Evolutionary conservation across 2,329 filamentous ascomycete genomes (phyloP).

Genomic region (Colletotrichum godetiae): DNA sequence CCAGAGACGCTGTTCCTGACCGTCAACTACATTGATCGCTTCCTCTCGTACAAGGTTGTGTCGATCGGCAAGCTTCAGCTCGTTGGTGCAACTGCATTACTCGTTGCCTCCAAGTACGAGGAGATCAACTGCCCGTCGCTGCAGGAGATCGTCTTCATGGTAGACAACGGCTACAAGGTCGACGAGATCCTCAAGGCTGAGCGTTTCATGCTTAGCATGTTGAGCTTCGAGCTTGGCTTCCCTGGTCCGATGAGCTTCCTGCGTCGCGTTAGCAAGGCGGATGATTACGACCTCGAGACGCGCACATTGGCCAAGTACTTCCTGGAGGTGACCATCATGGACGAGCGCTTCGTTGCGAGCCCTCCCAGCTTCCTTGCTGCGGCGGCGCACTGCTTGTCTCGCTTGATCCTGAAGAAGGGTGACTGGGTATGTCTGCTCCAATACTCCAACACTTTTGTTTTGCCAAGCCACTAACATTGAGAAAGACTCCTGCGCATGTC

Average conservation of each 20-base stretch:
- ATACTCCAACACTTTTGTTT: background rate
- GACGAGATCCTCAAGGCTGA: slow-evolving; percentile 98
- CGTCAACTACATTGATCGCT: slow-evolving; percentile 97
- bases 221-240: slow-evolving; percentile 95
- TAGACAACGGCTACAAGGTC: slow-evolving; percentile 87
- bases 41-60: slow-evolving; percentile 93
- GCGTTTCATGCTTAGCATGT: slow-evolving; percentile 97
- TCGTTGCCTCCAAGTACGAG: slow-evolving; percentile 97
- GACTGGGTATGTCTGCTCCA: slow-evolving; percentile 79
- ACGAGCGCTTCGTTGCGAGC: slow-evolving; percentile 93
- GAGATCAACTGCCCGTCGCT: slow-evolving; percentile 98
- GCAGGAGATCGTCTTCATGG: slow-evolving; percentile 97
- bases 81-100: slow-evolving; percentile 94
- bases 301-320: slow-evolving; percentile 98
- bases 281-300: slow-evolving; percentile 96
- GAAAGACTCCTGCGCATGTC: slow-evolving; percentile 81
- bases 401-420: slow-evolving; percentile 89
- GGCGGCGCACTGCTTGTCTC: slow-evolving; percentile 90
- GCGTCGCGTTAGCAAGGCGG: slow-evolving; percentile 95
- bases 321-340: slow-evolving; percentile 95
- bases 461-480: slow-evolving; percentile 47
- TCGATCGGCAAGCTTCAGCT: slow-evolving; percentile 95
- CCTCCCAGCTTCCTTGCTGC: slow-evolving; percentile 92
- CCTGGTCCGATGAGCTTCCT: slow-evolving; percentile 99
- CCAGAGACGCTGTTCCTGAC: slow-evolving; percentile 95